Base-by-base conservation (phyloP, 140 eudicot genomes). In the Anethum foeniculum region DNA sequence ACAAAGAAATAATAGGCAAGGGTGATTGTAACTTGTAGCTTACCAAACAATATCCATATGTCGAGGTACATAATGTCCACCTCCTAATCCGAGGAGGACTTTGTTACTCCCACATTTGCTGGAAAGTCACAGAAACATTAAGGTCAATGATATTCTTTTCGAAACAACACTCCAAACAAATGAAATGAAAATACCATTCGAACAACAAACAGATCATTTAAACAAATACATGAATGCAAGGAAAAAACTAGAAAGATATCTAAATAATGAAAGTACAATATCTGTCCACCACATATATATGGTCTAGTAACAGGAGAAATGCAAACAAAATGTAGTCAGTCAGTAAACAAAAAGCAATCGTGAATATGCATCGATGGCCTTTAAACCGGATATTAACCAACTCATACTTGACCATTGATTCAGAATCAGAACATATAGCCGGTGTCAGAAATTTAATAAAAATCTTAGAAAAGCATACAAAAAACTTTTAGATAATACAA, bases 41-140 rank as follows among this genome's bases (percentile, higher is more conserved):
- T 87, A 94, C 98, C 69, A 78, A 77, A 94, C 79, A 77, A 92
- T 82, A 82, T 94, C 98, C 97, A 92, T 92, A 82, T 94, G 98
- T 21, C 98, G 98, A 77, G 98, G 98, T 82, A 84, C 98, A 85
- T 94, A 94, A 87, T 94, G 98, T 49, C 98, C 98, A 77, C 98
- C 98, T 44, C 98, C 98, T 82, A 94, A 34, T 60, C 98, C 98
- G 23, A 94, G 89, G 76, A 94, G 96, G 75, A 94, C 89, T 77
- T 94, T 94, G 54, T 82, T 90, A 79, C 82, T 85, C 69, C 84
- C 82, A 47, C 80, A 65, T 69, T 75, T 78, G 80, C 98, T 92
- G 94, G 25, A 41, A 81, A 46, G 80, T 41, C 56, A 80, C 78
- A 52, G 16, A 52, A 72, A 51, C 32, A 38, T 38, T 51, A 27